These are phyloP conservation scores for Pichia sp. DNA, from an alignment of 1,139 yeast species.

Conservation along the genomic window DNA sequence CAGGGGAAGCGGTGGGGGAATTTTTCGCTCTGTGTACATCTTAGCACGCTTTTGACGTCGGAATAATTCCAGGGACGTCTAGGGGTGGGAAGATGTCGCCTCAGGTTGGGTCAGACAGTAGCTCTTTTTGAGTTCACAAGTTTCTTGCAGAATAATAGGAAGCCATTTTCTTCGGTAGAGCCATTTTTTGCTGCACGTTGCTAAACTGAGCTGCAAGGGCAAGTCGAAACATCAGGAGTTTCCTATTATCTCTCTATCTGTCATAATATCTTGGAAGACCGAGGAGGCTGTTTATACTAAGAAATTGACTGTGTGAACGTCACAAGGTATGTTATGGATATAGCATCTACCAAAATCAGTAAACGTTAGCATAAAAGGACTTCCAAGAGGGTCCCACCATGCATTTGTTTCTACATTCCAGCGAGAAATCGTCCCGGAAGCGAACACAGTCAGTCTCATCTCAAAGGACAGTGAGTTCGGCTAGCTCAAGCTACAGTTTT, in stretches of 20 bases:
- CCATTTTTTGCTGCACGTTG: too few species aligned
- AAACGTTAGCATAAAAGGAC: background rate
- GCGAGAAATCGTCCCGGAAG: background rate
- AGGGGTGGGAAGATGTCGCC: too few species aligned
- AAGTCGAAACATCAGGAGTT: too few species aligned
- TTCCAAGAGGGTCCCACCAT: background rate
- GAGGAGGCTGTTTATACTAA: too few species aligned
- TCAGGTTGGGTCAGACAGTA: too few species aligned
- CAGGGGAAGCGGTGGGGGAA: background rate
- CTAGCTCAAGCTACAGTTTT: background rate
- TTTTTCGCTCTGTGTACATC: background rate
- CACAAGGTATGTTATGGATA: background rate
- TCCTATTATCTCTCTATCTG: too few species aligned
- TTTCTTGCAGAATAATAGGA: too few species aligned
- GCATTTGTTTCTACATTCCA: background rate
- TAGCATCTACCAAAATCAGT: background rate
- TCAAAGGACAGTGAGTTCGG: background rate
- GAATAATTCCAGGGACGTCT: background rate
- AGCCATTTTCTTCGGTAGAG: too few species aligned
- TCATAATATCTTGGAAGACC: too few species aligned
- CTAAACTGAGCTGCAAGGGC: too few species aligned
- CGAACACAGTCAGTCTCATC: slow-evolving; percentile 2
- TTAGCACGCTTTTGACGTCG: background rate
- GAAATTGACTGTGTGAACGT: background rate
- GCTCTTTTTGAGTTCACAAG: too few species aligned